Evolutionary conservation across 73 alveolate genomes (phyloP).

Genomic region (Paramecium sexaurelia): DNA sequence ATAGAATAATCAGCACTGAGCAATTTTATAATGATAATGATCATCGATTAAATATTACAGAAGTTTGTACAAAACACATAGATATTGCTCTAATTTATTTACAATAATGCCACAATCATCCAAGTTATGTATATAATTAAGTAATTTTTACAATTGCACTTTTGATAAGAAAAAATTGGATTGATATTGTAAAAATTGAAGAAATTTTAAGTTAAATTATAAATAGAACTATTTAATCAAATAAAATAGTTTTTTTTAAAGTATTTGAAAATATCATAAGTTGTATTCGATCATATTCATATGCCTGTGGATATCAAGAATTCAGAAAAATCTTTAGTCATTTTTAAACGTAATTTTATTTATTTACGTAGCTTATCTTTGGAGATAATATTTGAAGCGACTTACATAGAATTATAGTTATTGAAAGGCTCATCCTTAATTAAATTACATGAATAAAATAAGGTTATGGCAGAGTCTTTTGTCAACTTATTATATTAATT

Average conservation of each 20-base stretch:
- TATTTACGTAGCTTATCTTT: not conserved
- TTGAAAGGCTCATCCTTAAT: not conserved
- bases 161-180: conserved; percentile 6
- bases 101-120: not conserved
- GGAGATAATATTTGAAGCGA: not conserved
- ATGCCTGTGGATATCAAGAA: conserved; percentile 13
- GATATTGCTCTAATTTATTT: conserved; percentile 2
- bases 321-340: not conserved
- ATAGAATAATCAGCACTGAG: not conserved
- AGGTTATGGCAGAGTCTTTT: not conserved
- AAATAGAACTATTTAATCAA: not conserved
- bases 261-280: not conserved
- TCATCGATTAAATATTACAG: not conserved
- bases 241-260: not conserved
- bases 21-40: not conserved
- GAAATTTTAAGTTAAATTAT: not conserved
- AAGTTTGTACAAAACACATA: not conserved
- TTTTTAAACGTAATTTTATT: conserved; percentile 17
- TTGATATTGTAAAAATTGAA: not conserved
- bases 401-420: not conserved
- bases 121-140: not conserved
- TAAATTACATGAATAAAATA: not conserved
- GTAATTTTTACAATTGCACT: not conserved
- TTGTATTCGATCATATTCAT: not conserved
- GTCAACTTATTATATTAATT: not conserved